Evolutionary conservation across 495 filamentous ascomycete species (phyloP).

Genomic region (Penicillium manginii): DNA sequence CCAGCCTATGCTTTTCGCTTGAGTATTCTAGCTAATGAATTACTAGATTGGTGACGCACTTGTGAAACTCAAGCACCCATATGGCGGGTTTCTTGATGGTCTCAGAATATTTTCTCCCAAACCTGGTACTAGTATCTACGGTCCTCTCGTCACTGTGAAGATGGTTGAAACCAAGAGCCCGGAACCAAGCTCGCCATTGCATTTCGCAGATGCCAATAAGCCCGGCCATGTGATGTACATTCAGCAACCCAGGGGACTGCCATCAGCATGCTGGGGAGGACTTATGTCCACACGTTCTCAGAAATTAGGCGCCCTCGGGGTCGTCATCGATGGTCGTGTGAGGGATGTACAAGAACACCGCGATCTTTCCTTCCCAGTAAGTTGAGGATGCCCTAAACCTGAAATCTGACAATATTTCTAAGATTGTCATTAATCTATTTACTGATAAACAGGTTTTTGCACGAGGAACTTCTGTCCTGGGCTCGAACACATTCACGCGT

Average conservation of each 20-base stretch:
- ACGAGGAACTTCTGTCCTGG: slow-evolving; percentile 17
- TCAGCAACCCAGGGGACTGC: slow-evolving; percentile 21
- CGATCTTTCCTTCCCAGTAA: slow-evolving; percentile 21
- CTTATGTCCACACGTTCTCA: slow-evolving; percentile 23
- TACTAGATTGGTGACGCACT: slow-evolving; percentile 36
- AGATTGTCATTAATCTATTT: background rate
- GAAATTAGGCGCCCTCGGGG: slow-evolving; percentile 13
- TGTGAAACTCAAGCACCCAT: slow-evolving; percentile 32
- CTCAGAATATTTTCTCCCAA: slow-evolving; percentile 22
- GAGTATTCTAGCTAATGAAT: background rate
- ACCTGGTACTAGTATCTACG: slow-evolving; percentile 21
- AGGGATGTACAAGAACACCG: slow-evolving; percentile 16
- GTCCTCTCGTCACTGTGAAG: slow-evolving; percentile 30
- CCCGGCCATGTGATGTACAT: slow-evolving; percentile 28
- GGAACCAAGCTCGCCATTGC: slow-evolving; percentile 18
- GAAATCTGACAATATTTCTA: background rate
- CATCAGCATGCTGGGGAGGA: slow-evolving; percentile 24
- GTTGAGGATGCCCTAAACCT: background rate
- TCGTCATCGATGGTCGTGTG: slow-evolving; percentile 19
- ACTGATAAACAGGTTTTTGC: slow-evolving; percentile 23
- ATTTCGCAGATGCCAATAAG: slow-evolving; percentile 26
- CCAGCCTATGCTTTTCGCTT: background rate
- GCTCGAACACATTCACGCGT: slow-evolving; percentile 24
- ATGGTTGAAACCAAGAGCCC: slow-evolving; percentile 33
- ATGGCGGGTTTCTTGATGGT: slow-evolving; percentile 30